Evolutionary conservation across 164 flowering plant genomes (phyloP).

Genomic region (Umbilicus rupestris): DNA sequence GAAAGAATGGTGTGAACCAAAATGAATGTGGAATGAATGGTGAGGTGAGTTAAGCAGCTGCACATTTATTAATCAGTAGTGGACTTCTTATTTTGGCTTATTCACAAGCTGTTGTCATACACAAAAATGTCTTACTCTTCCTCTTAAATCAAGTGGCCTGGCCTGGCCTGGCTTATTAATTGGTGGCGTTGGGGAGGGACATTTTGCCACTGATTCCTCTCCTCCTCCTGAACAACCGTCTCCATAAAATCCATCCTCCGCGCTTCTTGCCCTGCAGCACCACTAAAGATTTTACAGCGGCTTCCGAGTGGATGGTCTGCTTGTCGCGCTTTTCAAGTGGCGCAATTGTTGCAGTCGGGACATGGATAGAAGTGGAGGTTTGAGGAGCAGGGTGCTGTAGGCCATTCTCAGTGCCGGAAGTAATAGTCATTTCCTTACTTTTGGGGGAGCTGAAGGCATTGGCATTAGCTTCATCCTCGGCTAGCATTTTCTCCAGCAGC

Average conservation of each 20-base stretch:
- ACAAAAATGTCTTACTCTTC: not conserved
- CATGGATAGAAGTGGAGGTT: constrained; percentile 5
- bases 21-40: not conserved
- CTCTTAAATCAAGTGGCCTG: not conserved
- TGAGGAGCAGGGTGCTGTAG: not conserved
- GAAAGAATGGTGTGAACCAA: not conserved
- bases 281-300: constrained; percentile 13
- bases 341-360: constrained; percentile 1
- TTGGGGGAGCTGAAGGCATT: constrained; percentile 7
- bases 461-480: constrained; percentile 21
- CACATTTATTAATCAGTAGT: too few relatives aligned
- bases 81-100: too few relatives aligned
- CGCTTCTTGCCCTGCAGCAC: constrained; percentile 22
- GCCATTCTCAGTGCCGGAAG: not conserved
- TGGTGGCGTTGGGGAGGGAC: not conserved
- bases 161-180: not conserved
- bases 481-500: constrained; percentile 29
- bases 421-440: constrained; percentile 10
- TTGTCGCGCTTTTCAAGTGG: constrained; percentile 10
- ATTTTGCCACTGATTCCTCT: constrained; percentile 1
- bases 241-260: constrained; percentile 21
- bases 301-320: constrained; percentile 12
- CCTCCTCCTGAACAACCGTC: constrained; percentile 13
- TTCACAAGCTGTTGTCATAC: constrained; percentile 2
- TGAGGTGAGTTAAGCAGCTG: not conserved